Evolutionary conservation across 2,329 filamentous ascomycete species (phyloP).

Genomic region (Aureobasidium sp.): DNA sequence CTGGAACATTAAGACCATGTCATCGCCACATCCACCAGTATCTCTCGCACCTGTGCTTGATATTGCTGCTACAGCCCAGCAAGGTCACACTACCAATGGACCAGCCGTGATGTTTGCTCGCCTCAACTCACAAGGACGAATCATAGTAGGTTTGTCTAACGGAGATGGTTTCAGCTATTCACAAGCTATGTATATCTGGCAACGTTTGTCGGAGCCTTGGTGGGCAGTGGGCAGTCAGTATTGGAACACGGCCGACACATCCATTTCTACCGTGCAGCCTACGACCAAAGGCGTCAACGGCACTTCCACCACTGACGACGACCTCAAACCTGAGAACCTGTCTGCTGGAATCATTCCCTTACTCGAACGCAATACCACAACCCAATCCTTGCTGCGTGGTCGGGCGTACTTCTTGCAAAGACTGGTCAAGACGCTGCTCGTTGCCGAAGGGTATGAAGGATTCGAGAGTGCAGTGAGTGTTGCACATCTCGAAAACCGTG

Average conservation of each 20-base stretch:
- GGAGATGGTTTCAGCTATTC: constrained; percentile 93
- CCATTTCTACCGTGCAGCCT: constrained; percentile 71
- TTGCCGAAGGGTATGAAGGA: constrained; percentile 82
- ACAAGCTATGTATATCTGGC: constrained; percentile 80
- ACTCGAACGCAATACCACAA: constrained; percentile 89
- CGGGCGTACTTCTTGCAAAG: constrained; percentile 86
- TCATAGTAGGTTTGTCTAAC: constrained; percentile 87
- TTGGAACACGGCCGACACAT: constrained; percentile 95
- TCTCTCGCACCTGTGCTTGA: constrained; percentile 86
- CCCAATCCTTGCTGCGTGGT: constrained; percentile 83
- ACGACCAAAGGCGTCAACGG: constrained; percentile 18
- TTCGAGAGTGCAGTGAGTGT: constrained; percentile 90
- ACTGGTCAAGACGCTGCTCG: constrained; percentile 80
- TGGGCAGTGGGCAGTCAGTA: constrained; percentile 98
- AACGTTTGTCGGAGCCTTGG: constrained; percentile 92
- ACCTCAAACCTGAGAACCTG: constrained; percentile 52
- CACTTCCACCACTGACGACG: constrained; percentile 34
- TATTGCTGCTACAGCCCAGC: constrained; percentile 71
- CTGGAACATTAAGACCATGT: constrained; percentile 81
- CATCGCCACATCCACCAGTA: constrained; percentile 79
- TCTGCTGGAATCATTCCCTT: constrained; percentile 90
- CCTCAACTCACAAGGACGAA: constrained; percentile 76
- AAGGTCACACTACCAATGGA: constrained; percentile 67
- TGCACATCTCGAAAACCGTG: constrained; percentile 88
- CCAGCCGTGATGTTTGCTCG: constrained; percentile 87